Percentiles rank a stretch among this genome's conserved stretches.
Conservation (phyloP, 371 early-diverging fungal species). For the Coemansia linderi region DNA sequence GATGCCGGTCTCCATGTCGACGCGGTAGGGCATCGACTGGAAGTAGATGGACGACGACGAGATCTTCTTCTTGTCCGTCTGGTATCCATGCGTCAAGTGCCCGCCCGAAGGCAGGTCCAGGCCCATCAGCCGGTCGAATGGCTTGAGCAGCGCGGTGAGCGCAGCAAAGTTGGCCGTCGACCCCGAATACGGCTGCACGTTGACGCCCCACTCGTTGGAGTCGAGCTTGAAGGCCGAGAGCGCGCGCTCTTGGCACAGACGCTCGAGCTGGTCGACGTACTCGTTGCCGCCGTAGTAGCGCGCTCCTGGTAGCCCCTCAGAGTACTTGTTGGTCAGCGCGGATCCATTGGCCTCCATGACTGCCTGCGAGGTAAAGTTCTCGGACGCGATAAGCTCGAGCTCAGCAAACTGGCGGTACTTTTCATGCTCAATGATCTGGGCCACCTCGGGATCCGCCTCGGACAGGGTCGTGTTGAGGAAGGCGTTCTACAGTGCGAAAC, state of each 20-base stretch:
- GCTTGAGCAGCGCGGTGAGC: conserved; percentile 92
- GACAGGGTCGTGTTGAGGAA: conserved; percentile 76
- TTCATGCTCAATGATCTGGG: conserved; percentile 91
- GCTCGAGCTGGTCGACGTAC: conserved; percentile 96
- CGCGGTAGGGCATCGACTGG: conserved; percentile 97
- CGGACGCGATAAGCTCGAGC: conserved; percentile 98
- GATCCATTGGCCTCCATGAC: conserved; percentile 98
- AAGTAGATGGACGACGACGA: conserved; percentile 97
- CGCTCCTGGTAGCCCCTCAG: conserved; percentile 97
- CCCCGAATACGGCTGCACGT: conserved; percentile 98
- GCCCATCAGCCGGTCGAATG: conserved; percentile 98
- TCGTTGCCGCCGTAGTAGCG: conserved; percentile 99
- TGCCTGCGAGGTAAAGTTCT: conserved; percentile 98
- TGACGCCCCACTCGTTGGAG: conserved; percentile 97
- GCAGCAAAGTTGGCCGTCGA: conserved; percentile 98
- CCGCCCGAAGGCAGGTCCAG: conserved; percentile 99
- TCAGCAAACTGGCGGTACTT: conserved; percentile 96
- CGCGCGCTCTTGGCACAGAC: conserved; percentile 94
- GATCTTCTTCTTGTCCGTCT: conserved; percentile 99
- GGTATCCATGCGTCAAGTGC: conserved; percentile 99
- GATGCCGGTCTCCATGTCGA: conserved; percentile 81
- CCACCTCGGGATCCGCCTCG: conserved; percentile 91
- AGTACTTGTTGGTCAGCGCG: conserved; percentile 99
- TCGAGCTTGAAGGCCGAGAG: conserved; percentile 91
- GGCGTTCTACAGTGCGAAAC: conserved; percentile 35